Evolutionary conservation across 306 rosid genomes (phyloP).

Genomic region (Hippophae tibetana): DNA sequence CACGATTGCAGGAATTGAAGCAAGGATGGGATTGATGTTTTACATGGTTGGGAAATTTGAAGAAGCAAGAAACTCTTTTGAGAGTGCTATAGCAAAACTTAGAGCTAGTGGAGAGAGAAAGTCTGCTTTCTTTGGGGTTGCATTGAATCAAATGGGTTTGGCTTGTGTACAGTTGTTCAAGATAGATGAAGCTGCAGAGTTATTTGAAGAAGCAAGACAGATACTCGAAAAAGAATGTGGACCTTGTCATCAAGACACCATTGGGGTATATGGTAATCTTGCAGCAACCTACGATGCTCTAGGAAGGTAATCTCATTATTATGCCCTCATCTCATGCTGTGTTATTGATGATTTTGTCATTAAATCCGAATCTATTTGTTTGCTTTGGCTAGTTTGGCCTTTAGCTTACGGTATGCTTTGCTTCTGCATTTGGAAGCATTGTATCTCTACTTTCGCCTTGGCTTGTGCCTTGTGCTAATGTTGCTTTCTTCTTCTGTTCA

Average conservation of each 20-base stretch:
- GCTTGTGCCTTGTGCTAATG: no score
- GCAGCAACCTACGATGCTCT: conserved; percentile 99
- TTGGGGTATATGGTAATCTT: conserved; percentile 93
- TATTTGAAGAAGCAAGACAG: conserved; percentile 93
- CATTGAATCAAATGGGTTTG: conserved; percentile 96
- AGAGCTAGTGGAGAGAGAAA: conserved; percentile 93
- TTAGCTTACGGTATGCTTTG: no score
- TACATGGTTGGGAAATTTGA: conserved; percentile 82
- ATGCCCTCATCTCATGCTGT: no score
- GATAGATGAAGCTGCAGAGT: conserved; percentile 93
- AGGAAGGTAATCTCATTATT: conserved; percentile 61
- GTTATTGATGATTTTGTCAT: no score
- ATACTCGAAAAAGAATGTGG: conserved; percentile 95
- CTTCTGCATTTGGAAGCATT: no score
- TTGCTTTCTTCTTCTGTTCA: no score
- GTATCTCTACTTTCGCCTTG: no score
- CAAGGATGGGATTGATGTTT: conserved; percentile 95
- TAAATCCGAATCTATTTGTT: no score
- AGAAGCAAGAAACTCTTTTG: conserved; percentile 72
- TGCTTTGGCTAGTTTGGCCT: no score
- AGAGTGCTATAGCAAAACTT: conserved; percentile 72
- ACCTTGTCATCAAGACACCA: conserved; percentile 93
- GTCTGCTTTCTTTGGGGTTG: conserved; percentile 95
- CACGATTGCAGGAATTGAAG: conserved; percentile 91
- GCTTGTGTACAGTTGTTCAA: conserved; percentile 93